Base-by-base conservation (phyloP, 2,329 filamentous ascomycete species). In the Sclerotinia nivalis region DNA sequence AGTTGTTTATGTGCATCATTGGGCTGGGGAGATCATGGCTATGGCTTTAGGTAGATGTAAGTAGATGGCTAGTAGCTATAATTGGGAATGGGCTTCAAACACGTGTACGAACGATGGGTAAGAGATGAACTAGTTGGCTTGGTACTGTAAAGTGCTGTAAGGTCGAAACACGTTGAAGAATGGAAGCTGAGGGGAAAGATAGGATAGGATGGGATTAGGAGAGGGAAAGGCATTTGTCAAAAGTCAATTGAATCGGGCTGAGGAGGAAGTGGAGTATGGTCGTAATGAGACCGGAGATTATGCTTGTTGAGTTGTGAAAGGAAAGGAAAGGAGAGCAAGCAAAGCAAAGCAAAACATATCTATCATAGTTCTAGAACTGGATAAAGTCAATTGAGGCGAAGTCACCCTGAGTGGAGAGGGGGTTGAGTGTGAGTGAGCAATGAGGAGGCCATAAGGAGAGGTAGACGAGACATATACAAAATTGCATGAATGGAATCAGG, bases 1-100 rank as follows among this genome's bases (percentile, higher is more conserved):
- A 67, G 64, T 67, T 67, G 64, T 59, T 67, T 67, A 49, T 67
- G 64, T 67, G 54, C 52, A 67, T 59, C 50, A 47, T 67, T 59
- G 64, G 64, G 64, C 64, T 59, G 40, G 20, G 64, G 52, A 37
- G 20, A 47, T 25, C 22, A 50, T 52, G 45, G 45, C 31, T 58
- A 56, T 28, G 40, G 13, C 15, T 34, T 34, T 59, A 49, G 65
- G 55, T 59, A 59, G n/a, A 58, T 45, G 20, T 43, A 54, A 12
- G 34, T 28, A 15, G 62, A 66, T 66, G 62, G 62, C 31, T 54
- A 52, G 60, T 50, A 3, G 12, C 13, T 22, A 50, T 50, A 34
- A 22, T 47, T 62, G 60, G 43, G 28, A 50, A 50, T 62, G 47
- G 45, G 20, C 13, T 64, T 34, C 28, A 50, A 50, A 64, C 60